Conservation (phyloP, 2,329 filamentous ascomycete species). For the Epichloe uncinata region DNA sequence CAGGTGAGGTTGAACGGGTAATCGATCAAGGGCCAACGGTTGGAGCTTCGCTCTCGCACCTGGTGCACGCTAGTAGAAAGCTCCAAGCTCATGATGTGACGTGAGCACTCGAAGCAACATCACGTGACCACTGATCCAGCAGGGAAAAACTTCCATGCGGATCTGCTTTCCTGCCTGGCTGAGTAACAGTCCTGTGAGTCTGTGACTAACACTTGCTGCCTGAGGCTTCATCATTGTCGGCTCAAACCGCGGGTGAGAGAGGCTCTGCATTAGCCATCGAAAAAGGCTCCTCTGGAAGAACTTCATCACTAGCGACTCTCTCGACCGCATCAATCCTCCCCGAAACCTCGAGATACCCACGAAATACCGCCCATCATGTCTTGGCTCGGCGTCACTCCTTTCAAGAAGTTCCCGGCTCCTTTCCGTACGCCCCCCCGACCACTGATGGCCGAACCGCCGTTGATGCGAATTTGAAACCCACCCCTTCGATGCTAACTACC, state of each 20-base stretch:
- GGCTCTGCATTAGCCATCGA: slow-evolving; percentile 18
- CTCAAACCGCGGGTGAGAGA: slow-evolving; percentile 19
- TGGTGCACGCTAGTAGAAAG: background rate
- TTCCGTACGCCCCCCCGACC: slow-evolving; percentile 46
- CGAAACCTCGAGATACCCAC: slow-evolving; percentile 21
- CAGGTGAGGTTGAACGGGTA: background rate
- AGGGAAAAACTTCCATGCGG: background rate
- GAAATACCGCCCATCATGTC: slow-evolving; percentile 48
- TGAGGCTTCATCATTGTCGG: slow-evolving; percentile 16
- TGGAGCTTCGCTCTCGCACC: background rate
- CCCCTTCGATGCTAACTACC: slow-evolving; percentile 8
- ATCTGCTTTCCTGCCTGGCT: no score
- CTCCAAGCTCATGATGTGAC: slow-evolving; percentile 9
- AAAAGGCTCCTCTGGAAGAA: slow-evolving; percentile 28
- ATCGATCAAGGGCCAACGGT: background rate
- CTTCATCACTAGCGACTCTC: slow-evolving; percentile 9
- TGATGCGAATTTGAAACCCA: slow-evolving; percentile 11
- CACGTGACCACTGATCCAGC: background rate
- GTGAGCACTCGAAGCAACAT: background rate
- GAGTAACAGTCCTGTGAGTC: background rate
- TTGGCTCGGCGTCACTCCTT: slow-evolving; percentile 50
- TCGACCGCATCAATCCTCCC: slow-evolving; percentile 12
- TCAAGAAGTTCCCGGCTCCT: slow-evolving; percentile 72
- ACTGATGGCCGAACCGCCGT: slow-evolving; percentile 3
- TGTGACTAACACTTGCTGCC: slow-evolving; percentile 1